A percentile compares a stretch with the other conserved stretches of the same genome.
Conservation (phyloP, 352 stramenopile species). For the Phytophthora brassicae region DNA sequence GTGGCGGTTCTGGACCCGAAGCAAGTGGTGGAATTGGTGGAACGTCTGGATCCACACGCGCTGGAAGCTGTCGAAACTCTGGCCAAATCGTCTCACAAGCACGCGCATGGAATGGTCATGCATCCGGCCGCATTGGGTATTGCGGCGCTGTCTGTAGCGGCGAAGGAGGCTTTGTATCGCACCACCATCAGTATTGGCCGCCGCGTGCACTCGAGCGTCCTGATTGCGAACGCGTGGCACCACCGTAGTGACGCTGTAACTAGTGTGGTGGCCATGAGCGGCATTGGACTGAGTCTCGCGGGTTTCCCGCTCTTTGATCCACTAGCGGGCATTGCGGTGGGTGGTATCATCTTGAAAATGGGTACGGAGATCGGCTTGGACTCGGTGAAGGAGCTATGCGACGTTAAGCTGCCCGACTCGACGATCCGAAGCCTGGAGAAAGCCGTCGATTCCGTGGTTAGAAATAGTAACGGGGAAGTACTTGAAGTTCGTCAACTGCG, state of each 20-base stretch:
- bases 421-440: slow-evolving; percentile 40
- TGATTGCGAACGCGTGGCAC: slow-evolving; percentile 97
- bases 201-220: slow-evolving; percentile 88
- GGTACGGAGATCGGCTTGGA: slow-evolving; percentile 68
- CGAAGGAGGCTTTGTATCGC: slow-evolving; percentile 93
- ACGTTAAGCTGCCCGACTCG: slow-evolving; percentile 48
- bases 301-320: slow-evolving; percentile 70
- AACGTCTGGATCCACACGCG: slow-evolving; percentile 33
- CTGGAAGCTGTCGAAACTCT: slow-evolving; percentile 41
- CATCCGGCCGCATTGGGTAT: slow-evolving; percentile 81
- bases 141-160: slow-evolving; percentile 80
- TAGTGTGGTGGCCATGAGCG: slow-evolving; percentile 72
- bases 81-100: slow-evolving; percentile 19
- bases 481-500: slow-evolving; percentile 49
- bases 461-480: slow-evolving; percentile 45
- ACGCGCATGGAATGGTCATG: slow-evolving; percentile 35
- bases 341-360: slow-evolving; percentile 81
- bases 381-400: slow-evolving; percentile 61
- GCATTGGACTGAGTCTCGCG: slow-evolving; percentile 62
- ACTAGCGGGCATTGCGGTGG: slow-evolving; percentile 65
- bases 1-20: slow-evolving; percentile 28
- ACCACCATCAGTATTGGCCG: slow-evolving; percentile 90
- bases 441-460: slow-evolving; percentile 43
- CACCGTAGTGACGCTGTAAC: slow-evolving; percentile 86
- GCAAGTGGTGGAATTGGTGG: slow-evolving; percentile 26